phyloP scores from a whole-genome alignment of 768 basidiomycete species.

The Tricholoma sp. region DNA sequence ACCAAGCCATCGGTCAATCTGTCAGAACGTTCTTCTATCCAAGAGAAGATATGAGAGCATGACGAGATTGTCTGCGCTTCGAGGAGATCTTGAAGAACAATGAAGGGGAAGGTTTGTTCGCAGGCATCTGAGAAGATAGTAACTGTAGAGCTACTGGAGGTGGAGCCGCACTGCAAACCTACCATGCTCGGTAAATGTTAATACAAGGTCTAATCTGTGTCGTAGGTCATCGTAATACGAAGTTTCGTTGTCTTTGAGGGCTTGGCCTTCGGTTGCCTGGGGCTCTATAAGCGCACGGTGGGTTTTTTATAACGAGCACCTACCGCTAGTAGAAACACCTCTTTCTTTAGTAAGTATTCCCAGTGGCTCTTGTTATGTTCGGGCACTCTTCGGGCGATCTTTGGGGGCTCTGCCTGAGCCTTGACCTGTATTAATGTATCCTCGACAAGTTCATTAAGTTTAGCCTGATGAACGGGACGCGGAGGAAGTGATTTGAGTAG shows the following conservation, averaged over 20 bases:
- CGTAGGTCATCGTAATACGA: constrained; percentile 59
- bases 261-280: constrained; percentile 64
- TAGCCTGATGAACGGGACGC: constrained; percentile 41
- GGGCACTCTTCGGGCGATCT: constrained; percentile 21
- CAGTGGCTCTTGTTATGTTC: constrained; percentile 69
- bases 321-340: constrained; percentile 70
- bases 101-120: constrained; percentile 69
- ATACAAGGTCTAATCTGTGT: constrained; percentile 63
- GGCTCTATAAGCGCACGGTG: not conserved
- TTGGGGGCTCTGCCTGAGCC: constrained; percentile 19
- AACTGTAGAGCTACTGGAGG: not conserved
- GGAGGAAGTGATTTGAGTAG: constrained; percentile 50
- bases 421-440: constrained; percentile 39
- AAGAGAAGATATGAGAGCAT: constrained; percentile 83
- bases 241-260: constrained; percentile 45
- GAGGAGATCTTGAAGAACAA: constrained; percentile 72
- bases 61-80: constrained; percentile 83
- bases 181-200: constrained; percentile 78
- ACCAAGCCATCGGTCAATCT: constrained; percentile 75
- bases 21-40: constrained; percentile 71
- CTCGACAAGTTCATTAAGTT: constrained; percentile 46
- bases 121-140: constrained; percentile 54
- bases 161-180: constrained; percentile 17
- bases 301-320: constrained; percentile 21
- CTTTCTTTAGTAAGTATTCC: constrained; percentile 69